Percentiles rank a stretch among this genome's conserved stretches.
Conservation (phyloP, 176 grass and related monocot genomes). For the Echinochloa phyllopogon region DNA sequence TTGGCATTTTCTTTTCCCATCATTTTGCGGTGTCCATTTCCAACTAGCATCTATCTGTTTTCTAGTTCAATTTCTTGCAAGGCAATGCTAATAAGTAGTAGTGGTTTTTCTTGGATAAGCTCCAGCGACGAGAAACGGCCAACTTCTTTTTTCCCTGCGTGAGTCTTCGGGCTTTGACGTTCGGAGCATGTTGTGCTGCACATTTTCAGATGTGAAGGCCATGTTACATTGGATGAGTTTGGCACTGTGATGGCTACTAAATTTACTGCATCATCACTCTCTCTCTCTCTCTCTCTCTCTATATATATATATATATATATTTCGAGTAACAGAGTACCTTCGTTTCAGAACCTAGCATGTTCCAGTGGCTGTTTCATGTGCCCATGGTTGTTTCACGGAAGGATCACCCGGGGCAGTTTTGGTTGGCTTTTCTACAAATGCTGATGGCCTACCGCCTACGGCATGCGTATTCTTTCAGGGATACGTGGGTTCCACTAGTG, state of each 20-base stretch:
- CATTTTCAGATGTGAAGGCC: background rate
- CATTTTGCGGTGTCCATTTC: conserved; percentile 18
- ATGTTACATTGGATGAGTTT: background rate
- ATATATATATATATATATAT: background rate
- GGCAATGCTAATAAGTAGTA: background rate
- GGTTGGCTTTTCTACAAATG: background rate
- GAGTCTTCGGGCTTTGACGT: background rate
- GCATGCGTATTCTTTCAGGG: conserved; percentile 1
- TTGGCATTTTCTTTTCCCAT: conserved; percentile 23
- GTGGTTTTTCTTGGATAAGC: background rate
- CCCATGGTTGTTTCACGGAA: background rate
- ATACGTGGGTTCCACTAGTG: too few relatives aligned
- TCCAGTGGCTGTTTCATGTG: background rate
- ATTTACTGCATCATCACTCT: too few relatives aligned
- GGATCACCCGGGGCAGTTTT: background rate
- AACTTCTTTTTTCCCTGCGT: background rate
- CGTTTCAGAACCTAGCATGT: background rate
- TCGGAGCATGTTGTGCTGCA: background rate
- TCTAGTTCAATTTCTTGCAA: conserved; percentile 12
- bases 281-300: too few relatives aligned
- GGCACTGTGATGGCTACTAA: background rate
- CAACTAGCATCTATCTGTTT: background rate
- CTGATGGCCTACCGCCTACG: conserved; percentile 36
- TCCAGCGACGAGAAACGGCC: background rate
- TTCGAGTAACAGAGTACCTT: background rate